Conservation (phyloP, 2,329 filamentous ascomycete genomes). For the Hypoxylon sp. region DNA sequence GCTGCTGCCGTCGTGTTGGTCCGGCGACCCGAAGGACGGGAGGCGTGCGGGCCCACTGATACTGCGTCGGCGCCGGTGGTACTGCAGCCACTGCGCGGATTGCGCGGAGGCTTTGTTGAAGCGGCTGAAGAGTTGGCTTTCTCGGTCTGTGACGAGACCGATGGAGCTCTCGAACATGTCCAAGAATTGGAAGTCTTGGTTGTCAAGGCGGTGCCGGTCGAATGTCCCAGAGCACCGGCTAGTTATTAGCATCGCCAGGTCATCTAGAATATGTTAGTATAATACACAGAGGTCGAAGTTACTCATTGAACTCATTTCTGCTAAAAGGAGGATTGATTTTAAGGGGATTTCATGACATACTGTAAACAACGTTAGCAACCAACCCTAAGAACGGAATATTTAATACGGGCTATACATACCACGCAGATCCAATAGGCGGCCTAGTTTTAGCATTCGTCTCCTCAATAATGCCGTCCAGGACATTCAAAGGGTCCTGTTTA, state of each 20-base stretch:
- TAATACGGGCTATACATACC: conserved; percentile 26
- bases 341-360: conserved; percentile 27
- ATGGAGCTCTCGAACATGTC: conserved; percentile 78
- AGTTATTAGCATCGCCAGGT: conserved; percentile 73
- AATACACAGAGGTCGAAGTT: not conserved
- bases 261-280: conserved; percentile 56
- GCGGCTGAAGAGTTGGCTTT: conserved; percentile 70
- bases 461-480: conserved; percentile 74
- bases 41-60: conserved; percentile 39
- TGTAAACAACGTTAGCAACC: conserved; percentile 30
- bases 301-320: not conserved
- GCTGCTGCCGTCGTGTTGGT: conserved; percentile 50
- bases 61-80: conserved; percentile 52
- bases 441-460: conserved; percentile 75
- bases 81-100: conserved; percentile 67
- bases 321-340: not conserved
- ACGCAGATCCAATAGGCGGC: conserved; percentile 71
- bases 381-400: not conserved
- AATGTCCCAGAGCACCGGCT: conserved; percentile 72
- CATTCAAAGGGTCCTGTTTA: conserved; percentile 73
- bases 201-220: conserved; percentile 69
- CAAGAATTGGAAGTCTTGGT: conserved; percentile 74
- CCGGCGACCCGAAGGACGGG: conserved; percentile 34
- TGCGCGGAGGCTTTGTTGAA: conserved; percentile 72
- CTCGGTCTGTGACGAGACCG: conserved; percentile 66